Percentiles rank a stretch among this genome's conserved stretches.
Conservation (phyloP, 208 protist genomes). For the Wallacemonas sp. region DNA sequence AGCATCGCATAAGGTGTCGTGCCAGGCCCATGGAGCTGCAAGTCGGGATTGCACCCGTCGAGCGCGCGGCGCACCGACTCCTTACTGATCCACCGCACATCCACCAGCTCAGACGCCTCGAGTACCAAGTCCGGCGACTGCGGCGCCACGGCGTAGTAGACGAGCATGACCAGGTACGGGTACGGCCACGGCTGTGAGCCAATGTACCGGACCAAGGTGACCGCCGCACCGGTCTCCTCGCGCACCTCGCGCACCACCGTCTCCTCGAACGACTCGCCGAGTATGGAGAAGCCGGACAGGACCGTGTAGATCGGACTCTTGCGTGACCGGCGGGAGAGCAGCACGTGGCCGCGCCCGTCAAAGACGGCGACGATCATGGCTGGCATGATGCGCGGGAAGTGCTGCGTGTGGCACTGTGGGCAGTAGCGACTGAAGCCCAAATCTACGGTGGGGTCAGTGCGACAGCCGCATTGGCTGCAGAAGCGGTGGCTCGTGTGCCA, state of each 20-base stretch:
- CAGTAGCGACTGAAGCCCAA: conserved; percentile 34
- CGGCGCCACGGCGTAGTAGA: conserved; percentile 56
- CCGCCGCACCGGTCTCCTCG: conserved; percentile 51
- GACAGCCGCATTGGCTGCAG: conserved; percentile 34
- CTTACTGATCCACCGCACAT: conserved; percentile 52
- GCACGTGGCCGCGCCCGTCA: conserved; percentile 45
- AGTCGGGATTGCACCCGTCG: conserved; percentile 27
- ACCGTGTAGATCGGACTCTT: conserved; percentile 24
- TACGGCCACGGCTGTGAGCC: conserved; percentile 60
- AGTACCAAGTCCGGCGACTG: conserved; percentile 17
- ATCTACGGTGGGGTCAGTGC: conserved; percentile 13
- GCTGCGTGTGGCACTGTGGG: conserved; percentile 24
- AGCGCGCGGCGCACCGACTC: conserved; percentile 45
- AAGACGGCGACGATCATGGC: conserved; percentile 55
- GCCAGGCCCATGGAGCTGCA: conserved; percentile 29
- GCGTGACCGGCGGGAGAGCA: conserved; percentile 41
- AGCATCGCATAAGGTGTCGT: conserved; percentile 43
- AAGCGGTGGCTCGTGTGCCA: conserved; percentile 31
- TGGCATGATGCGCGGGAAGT: conserved; percentile 45
- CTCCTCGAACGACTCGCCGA: conserved; percentile 56
- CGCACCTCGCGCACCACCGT: conserved; percentile 54
- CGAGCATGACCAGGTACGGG: conserved; percentile 48
- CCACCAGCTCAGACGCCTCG: conserved; percentile 40
- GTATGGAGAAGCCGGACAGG: conserved; percentile 49
- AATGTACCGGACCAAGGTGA: conserved; percentile 47